Base-by-base conservation (phyloP, 169 alveolate genomes). In the Theileria parva region DNA sequence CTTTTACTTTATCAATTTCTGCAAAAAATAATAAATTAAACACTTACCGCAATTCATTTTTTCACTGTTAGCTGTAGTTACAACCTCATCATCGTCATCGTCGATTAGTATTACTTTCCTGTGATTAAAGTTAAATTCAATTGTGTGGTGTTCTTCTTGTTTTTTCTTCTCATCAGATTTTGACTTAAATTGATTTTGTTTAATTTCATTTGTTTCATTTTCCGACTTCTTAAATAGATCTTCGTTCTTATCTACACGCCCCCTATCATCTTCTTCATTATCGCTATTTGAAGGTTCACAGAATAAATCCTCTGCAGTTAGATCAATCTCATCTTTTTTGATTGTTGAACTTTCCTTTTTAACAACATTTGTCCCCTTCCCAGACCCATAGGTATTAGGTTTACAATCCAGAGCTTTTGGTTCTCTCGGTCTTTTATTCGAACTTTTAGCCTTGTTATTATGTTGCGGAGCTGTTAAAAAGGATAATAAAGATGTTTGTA, bases 401-500 rank as follows among this genome's bases (percentile, higher is more conserved):
- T 37, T 37, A 37, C 8, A 37, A 37, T 37, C 48, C 48, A 6
- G 13, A 8, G 48, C 12, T 4, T 11, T 55, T 17, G 64, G 12
- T 8, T 17, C 21, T 55, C 12, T 55, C 21, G 64, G 64, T n/a
- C 64, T 8, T 21, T 55, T 11, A 55, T 21, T 15, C 21, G 7
- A n/a, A 21, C 27, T 21, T 21, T 55, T 55, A 8, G 27, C 4
- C 64, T 55, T 17, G 7, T 17, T 55, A 17, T 4, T 55, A 21
- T 5, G 30, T 15, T 55, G 64, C 12, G 64, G 30, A 37, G 4
- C 8, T 21, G 64, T 55, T 21, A 83, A 75, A 60, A 83, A 83
- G 15, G 86, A 69, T 32, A 60, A 28, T 7, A 83, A 66, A 2
- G 92, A 81, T 48, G 81, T 77, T 23, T 90, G 94, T 1, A 87